Percentiles rank a stretch among this genome's conserved stretches.
These are phyloP conservation scores for Closterium sp. DNA, from an alignment of 139 green algal genomes.

Conservation along the genomic window DNA sequence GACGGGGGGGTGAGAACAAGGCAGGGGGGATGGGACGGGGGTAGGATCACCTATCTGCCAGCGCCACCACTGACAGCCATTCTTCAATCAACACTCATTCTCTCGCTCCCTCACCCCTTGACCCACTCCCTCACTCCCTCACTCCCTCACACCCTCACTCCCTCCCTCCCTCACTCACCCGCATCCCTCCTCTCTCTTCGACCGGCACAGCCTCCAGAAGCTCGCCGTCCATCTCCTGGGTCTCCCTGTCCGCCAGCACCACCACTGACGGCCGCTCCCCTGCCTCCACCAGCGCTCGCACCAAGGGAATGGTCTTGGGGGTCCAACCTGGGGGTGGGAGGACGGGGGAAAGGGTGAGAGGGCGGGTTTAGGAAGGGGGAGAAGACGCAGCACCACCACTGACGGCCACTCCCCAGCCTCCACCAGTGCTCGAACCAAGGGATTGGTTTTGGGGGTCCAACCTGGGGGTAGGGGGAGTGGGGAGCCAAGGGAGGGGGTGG, in stretches of 20 bases:
- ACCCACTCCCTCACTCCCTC: background rate
- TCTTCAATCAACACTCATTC: background rate
- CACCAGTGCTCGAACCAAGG: too few relatives aligned
- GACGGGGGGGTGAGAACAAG: too few relatives aligned
- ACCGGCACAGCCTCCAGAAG: constrained; percentile 19
- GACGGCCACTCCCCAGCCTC: too few relatives aligned
- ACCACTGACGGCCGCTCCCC: constrained; percentile 4
- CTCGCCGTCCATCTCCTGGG: constrained; percentile 15
- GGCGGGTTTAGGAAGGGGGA: too few relatives aligned
- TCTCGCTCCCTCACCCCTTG: background rate
- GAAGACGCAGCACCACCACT: too few relatives aligned
- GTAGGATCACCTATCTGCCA: too few relatives aligned
- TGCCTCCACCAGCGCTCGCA: background rate
- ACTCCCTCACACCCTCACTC: background rate
- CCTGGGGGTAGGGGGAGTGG: background rate
- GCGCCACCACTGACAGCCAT: background rate
- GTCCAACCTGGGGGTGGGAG: constrained; percentile 14
- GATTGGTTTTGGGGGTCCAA: background rate
- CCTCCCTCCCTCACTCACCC: constrained; percentile 2
- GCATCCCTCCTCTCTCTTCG: background rate
- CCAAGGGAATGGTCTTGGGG: constrained; percentile 17
- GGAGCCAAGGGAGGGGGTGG: too few relatives aligned
- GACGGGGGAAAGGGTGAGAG: background rate
- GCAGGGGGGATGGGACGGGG: too few relatives aligned
- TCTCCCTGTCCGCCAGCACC: constrained; percentile 11